A percentile compares a stretch with the other conserved stretches of the same genome.
Conservation (phyloP, 148 eudicot genomes). For the Chenopodium quinoa region DNA sequence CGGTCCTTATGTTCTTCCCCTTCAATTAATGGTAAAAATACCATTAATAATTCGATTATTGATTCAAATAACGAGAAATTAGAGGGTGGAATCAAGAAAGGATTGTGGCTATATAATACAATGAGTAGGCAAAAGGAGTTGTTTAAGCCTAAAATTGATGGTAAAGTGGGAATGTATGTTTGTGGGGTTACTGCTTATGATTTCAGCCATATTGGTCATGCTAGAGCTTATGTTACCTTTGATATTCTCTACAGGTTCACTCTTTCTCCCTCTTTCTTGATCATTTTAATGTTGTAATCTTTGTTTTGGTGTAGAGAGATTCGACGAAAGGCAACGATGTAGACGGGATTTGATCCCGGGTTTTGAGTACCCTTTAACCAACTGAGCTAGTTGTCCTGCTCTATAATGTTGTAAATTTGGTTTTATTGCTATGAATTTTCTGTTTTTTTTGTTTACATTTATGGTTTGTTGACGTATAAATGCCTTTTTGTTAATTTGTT, state of each 20-base stretch:
- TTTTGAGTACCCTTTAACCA: no score
- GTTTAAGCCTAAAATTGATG: constrained; percentile 60
- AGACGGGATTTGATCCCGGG: no score
- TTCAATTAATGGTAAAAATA: constrained; percentile 8
- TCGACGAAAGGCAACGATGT: no score
- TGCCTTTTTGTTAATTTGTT: neutral
- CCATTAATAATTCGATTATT: neutral
- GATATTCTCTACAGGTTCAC: constrained; percentile 77
- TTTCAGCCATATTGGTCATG: constrained; percentile 97
- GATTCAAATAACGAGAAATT: constrained; percentile 5
- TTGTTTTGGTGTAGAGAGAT: neutral
- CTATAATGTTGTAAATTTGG: no score
- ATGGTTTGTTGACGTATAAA: neutral
- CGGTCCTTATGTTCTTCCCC: neutral
- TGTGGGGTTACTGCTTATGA: constrained; percentile 97
- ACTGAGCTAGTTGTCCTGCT: no score
- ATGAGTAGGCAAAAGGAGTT: constrained; percentile 70
- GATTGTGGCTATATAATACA: constrained; percentile 68
- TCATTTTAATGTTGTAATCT: neutral
- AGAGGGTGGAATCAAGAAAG: constrained; percentile 24
- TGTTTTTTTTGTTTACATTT: neutral
- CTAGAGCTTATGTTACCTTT: constrained; percentile 81
- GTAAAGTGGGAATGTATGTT: constrained; percentile 92
- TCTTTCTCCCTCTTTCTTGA: neutral
- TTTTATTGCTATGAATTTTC: no score